phyloP scores from a whole-genome alignment of 352 stramenopile genomes.

The Phytophthora megakarya region DNA sequence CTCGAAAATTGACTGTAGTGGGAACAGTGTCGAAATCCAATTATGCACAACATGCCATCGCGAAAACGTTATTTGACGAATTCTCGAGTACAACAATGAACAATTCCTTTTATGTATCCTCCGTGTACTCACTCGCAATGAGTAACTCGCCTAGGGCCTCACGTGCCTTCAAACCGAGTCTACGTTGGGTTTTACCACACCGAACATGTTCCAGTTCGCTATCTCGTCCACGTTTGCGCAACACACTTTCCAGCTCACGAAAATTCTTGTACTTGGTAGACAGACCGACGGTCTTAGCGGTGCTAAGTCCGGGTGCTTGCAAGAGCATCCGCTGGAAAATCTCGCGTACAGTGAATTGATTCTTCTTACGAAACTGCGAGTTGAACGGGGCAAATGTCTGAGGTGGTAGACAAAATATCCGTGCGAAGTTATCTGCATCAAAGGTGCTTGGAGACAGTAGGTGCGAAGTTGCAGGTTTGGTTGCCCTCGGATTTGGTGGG shows the following conservation, averaged over 20 bases:
- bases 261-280: conserved; percentile 56
- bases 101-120: conserved; percentile 20
- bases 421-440: conserved; percentile 24
- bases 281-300: conserved; percentile 54
- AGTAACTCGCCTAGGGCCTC: conserved; percentile 43
- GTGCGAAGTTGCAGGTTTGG: conserved; percentile 10
- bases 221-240: conserved; percentile 39
- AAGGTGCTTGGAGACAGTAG: conserved; percentile 17
- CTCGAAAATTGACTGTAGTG: no score
- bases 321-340: conserved; percentile 88
- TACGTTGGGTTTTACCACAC: conserved; percentile 54
- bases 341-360: conserved; percentile 69
- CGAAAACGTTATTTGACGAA: no score
- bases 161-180: conserved; percentile 45
- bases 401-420: conserved; percentile 53
- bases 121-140: conserved; percentile 40
- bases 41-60: no score
- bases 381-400: conserved; percentile 71
- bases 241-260: conserved; percentile 44
- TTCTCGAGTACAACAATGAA: no score
- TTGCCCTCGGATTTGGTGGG: conserved; percentile 19
- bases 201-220: conserved; percentile 50
- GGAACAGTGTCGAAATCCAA: no score
- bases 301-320: conserved; percentile 67
- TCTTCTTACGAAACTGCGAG: conserved; percentile 75